These are phyloP conservation scores for Sporothrix sp. DNA, from an alignment of 2,329 filamentous ascomycete genomes.

Conservation along the genomic window DNA sequence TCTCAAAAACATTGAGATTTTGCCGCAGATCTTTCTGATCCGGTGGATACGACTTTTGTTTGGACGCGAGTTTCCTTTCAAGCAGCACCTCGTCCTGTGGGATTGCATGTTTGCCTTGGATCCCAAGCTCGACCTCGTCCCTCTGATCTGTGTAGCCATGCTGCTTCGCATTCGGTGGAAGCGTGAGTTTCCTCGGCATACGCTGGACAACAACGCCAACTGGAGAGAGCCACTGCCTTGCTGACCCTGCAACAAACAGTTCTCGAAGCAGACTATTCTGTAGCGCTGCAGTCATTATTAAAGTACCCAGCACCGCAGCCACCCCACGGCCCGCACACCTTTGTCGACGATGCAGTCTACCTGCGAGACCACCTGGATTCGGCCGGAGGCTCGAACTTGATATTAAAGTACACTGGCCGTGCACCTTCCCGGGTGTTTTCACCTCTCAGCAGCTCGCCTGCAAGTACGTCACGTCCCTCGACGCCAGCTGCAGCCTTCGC, in stretches of 20 bases:
- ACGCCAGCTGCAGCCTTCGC: slow-evolving; percentile 11
- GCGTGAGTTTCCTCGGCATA: too few species aligned
- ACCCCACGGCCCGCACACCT: slow-evolving; percentile 60
- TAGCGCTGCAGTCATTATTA: slow-evolving; percentile 69
- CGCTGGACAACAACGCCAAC: too few species aligned
- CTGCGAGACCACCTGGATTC: slow-evolving; percentile 54
- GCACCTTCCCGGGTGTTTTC: slow-evolving; percentile 17
- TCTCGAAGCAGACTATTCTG: slow-evolving; percentile 77
- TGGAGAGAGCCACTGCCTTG: too few species aligned
- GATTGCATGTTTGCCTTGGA: slow-evolving; percentile 86
- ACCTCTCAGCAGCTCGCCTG: background rate
- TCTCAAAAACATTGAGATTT: slow-evolving; percentile 70
- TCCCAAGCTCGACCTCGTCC: slow-evolving; percentile 66
- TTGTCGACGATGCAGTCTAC: slow-evolving; percentile 78
- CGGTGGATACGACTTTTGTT: slow-evolving; percentile 93
- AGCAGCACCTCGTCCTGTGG: slow-evolving; percentile 77
- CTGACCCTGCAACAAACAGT: slow-evolving; percentile 39
- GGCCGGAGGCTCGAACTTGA: slow-evolving; percentile 53
- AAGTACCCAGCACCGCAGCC: slow-evolving; percentile 64
- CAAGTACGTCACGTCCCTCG: slow-evolving; percentile 20
- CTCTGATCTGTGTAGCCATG: slow-evolving; percentile 91
- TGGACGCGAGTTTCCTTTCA: slow-evolving; percentile 84
- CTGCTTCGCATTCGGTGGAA: slow-evolving; percentile 85
- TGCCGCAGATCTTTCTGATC: slow-evolving; percentile 95
- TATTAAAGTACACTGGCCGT: slow-evolving; percentile 60